Base-by-base conservation (phyloP, 176 grass and related monocot species). In the Poa annua region DNA sequence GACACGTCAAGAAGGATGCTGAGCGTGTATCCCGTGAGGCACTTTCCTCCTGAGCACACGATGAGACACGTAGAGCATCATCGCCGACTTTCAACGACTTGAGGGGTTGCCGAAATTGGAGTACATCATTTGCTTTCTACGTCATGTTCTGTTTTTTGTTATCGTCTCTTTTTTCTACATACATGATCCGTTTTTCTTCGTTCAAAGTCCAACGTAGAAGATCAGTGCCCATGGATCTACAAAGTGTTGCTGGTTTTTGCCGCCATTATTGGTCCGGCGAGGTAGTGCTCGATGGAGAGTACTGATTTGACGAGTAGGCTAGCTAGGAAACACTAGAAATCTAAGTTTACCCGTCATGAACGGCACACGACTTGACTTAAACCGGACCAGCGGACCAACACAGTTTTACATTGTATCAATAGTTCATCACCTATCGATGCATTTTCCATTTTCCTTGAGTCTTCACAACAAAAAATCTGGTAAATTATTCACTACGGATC, bases 11-110 rank as follows among this genome's bases (percentile, higher is more conserved):
- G 22, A 25, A 25, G 57, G 57, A 25, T 4, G 57, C 0, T 22
- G n/a, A 29, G 29, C 29, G 22, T 44, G 14, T 65, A 64, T 66
- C 60, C 25, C 47, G 78, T 29, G 80, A 59, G 8, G 21, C 56
- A 11, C 71, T 83, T 83, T 52, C 45, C n/a, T 54, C 44, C 57
- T 22, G 44, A 39, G 29, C 64, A 5, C 53, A 69, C 19, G 14
- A 16, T 1, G 13, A 44, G 66, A 22, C 66, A 70, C 66, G 38
- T 70, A 70, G 9, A 3, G 11, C 13, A 42, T 24, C 10, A 22
- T 24, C 35, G 38, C 35, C 65, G 34, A 39, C 35, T 41, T 68
- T 0, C 8, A 68, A 41, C 65, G 9, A 39, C 65, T 11, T n/a
- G 6, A 11, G 11, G 44, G 44, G 44, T 13, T 33, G 35, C 65